Conservation (phyloP, 129 eudicot species). For the Flaveria trinervia region DNA sequence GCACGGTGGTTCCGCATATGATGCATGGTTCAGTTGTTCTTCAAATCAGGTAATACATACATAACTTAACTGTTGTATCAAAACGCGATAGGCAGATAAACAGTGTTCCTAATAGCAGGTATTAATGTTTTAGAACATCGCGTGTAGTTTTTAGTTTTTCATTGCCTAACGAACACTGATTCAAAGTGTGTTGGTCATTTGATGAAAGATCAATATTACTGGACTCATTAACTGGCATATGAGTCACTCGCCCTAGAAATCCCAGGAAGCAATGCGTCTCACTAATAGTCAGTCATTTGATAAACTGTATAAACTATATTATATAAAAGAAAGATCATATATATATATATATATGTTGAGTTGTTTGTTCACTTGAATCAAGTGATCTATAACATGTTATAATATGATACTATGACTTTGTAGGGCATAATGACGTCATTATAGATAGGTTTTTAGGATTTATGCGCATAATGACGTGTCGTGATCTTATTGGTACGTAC, state of each 20-base stretch:
- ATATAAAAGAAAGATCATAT: neutral
- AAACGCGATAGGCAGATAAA: neutral
- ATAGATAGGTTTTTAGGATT: neutral
- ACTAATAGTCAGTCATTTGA: too few relatives aligned
- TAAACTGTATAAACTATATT: neutral
- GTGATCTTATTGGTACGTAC: constrained; percentile 22
- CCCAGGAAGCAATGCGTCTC: too few relatives aligned
- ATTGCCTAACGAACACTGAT: too few relatives aligned
- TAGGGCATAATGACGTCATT: neutral
- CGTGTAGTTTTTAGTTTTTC: too few relatives aligned
- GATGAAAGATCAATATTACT: too few relatives aligned
- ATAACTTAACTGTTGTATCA: neutral
- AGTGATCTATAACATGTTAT: neutral
- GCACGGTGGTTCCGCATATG: constrained; percentile 97
- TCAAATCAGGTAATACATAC: constrained; percentile 69
- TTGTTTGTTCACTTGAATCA: neutral
- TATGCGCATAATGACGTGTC: neutral
- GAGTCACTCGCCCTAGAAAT: too few relatives aligned
- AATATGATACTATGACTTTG: neutral
- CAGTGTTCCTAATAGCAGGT: neutral
- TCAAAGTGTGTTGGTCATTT: too few relatives aligned
- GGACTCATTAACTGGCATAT: too few relatives aligned
- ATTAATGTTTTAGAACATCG: neutral
- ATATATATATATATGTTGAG: neutral
- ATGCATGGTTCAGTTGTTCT: constrained; percentile 98